These are phyloP conservation scores for Neurospora sp. DNA, from an alignment of 495 filamentous ascomycete species.

Conservation along the genomic window DNA sequence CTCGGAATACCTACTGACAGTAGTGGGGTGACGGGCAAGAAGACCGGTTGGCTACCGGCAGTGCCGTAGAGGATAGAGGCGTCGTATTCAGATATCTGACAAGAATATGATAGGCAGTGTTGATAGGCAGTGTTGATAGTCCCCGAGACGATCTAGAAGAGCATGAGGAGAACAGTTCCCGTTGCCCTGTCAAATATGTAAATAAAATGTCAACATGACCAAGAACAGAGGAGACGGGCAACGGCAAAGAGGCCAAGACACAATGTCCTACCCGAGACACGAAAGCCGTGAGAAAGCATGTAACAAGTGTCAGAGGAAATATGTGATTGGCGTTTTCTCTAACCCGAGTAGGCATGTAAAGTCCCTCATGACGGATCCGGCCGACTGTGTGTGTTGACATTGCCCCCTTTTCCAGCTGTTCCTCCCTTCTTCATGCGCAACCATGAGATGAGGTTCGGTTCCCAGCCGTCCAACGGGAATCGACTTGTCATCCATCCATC, in stretches of 20 bases:
- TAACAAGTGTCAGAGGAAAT: not conserved
- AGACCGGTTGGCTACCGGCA: not conserved
- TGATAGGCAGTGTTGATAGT: not conserved
- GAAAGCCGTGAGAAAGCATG: not conserved
- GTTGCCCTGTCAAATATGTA: not conserved
- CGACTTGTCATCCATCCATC: not conserved
- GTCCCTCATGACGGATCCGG: not conserved
- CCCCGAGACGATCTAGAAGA: not conserved
- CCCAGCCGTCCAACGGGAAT: not conserved
- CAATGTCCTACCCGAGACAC: not conserved
- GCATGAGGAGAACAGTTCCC: not conserved
- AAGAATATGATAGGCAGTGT: not conserved
- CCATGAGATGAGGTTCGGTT: not conserved
- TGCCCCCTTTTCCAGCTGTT: not conserved
- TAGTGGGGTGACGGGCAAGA: not conserved
- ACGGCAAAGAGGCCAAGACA: not conserved
- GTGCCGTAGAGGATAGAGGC: not conserved
- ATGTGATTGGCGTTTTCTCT: not conserved
- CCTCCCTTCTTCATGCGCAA: not conserved
- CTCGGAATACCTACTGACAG: not conserved
- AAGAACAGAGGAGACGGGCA: not conserved
- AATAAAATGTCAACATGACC: not conserved
- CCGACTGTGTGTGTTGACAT: not conserved
- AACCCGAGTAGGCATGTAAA: not conserved
- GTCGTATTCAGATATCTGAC: not conserved